phyloP scores from a whole-genome alignment of 2,329 filamentous ascomycete genomes.

The Lachnellula suecica region DNA sequence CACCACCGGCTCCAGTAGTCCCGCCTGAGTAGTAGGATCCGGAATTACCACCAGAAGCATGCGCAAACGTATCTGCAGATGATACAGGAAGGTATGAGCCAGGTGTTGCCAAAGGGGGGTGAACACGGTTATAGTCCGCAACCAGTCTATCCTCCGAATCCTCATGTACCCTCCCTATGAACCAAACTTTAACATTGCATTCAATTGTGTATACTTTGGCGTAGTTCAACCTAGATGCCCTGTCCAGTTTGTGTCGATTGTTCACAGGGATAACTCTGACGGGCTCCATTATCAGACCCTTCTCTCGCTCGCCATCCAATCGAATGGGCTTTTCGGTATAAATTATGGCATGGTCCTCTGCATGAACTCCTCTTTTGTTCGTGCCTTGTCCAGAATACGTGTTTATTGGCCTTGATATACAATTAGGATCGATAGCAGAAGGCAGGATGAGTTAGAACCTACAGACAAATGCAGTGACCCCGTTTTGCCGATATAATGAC shows the following conservation, averaged over 20 bases:
- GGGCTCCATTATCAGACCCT: neutral
- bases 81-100: neutral
- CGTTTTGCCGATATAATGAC: neutral
- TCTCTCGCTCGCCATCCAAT: neutral
- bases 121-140: constrained; percentile 6
- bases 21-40: neutral
- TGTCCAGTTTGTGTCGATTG: constrained; percentile 1
- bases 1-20: too few species aligned
- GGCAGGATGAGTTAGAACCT: too few species aligned
- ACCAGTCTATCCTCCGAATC: constrained; percentile 5
- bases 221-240: constrained; percentile 20
- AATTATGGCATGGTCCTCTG: constrained; percentile 16
- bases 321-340: constrained; percentile 1
- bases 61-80: neutral
- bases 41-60: neutral
- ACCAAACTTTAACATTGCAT: constrained; percentile 23
- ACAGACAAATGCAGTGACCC: constrained; percentile 21
- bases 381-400: constrained; percentile 17
- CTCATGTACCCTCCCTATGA: constrained; percentile 18
- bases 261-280: constrained; percentile 1
- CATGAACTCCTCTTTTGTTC: constrained; percentile 16
- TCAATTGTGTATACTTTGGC: constrained; percentile 27
- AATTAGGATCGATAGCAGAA: neutral
- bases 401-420: constrained; percentile 18
- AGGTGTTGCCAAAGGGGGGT: neutral